Conservation (phyloP, 371 early-diverging fungal genomes). For the Umbelopsis sp. region DNA sequence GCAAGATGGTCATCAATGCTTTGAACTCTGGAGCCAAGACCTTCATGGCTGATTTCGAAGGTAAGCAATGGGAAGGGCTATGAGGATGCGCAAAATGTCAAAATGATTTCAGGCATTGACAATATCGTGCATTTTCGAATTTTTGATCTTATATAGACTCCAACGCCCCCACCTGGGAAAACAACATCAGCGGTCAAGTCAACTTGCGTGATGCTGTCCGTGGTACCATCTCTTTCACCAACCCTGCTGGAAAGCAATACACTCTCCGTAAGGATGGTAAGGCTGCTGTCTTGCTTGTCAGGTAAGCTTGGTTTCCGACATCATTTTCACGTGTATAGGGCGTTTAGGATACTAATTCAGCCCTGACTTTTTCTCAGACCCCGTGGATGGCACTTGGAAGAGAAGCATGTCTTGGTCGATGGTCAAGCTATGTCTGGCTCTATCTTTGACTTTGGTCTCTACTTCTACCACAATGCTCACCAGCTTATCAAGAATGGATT, state of each 20-base stretch:
- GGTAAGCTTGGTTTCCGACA: conserved; percentile 46
- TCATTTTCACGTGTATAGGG: background rate
- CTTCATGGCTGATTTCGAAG: conserved; percentile 98
- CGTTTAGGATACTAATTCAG: conserved; percentile 19
- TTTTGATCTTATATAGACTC: conserved; percentile 67
- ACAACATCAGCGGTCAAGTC: conserved; percentile 84
- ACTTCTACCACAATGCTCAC: conserved; percentile 95
- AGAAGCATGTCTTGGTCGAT: conserved; percentile 91
- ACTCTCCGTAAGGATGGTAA: conserved; percentile 81
- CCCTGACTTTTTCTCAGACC: conserved; percentile 58
- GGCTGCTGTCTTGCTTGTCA: conserved; percentile 86
- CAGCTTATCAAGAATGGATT: conserved; percentile 77
- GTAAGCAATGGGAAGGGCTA: conserved; percentile 34
- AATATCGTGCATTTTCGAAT: conserved; percentile 21
- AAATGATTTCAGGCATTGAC: background rate
- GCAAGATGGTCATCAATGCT: conserved; percentile 98
- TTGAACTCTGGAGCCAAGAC: conserved; percentile 91
- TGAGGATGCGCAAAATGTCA: background rate
- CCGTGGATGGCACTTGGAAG: conserved; percentile 97
- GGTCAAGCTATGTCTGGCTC: conserved; percentile 90
- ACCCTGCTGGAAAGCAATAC: conserved; percentile 92
- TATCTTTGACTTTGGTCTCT: conserved; percentile 94
- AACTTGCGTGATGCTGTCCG: conserved; percentile 92
- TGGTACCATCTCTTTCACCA: conserved; percentile 82
- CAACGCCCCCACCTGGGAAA: conserved; percentile 93